Evolutionary conservation across 441 rosid species (phyloP).

Genomic region (Kokia cookei): DNA sequence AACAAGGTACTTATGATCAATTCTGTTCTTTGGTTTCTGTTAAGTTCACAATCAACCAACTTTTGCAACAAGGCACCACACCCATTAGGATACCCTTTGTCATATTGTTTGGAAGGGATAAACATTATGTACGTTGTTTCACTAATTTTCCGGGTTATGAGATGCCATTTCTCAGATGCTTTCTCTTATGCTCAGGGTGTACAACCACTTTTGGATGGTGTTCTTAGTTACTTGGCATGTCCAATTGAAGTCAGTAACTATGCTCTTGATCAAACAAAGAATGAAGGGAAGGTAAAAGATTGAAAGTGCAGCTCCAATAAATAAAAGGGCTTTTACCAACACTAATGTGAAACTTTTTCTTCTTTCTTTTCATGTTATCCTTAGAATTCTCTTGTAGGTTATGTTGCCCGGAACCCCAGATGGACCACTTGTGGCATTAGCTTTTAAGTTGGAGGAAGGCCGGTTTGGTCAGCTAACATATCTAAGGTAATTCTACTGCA

Average conservation of each 20-base stretch:
- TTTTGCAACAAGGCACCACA: background rate
- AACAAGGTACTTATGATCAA: conserved; percentile 61
- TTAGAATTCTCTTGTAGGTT: conserved; percentile 43
- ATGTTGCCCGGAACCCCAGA: conserved; percentile 79
- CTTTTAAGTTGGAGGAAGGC: conserved; percentile 98
- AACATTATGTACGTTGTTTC: too few species aligned
- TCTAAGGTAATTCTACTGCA: conserved; percentile 46
- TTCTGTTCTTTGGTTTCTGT: background rate
- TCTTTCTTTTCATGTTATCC: background rate
- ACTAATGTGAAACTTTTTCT: background rate
- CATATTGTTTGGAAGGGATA: background rate
- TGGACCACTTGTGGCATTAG: conserved; percentile 98
- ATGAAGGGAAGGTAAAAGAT: conserved; percentile 75
- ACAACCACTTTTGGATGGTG: conserved; percentile 91
- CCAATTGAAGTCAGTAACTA: conserved; percentile 83
- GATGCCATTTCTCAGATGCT: background rate
- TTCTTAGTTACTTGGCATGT: conserved; percentile 78
- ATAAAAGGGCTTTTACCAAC: background rate
- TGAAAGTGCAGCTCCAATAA: background rate
- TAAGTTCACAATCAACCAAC: background rate
- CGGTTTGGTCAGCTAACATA: conserved; percentile 95
- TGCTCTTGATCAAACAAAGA: conserved; percentile 88
- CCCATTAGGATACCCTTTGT: background rate
- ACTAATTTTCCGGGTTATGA: background rate
- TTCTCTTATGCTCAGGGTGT: conserved; percentile 57